Percentiles rank a stretch among this genome's conserved stretches.
phyloP scores from a whole-genome alignment of 1,139 yeast genomes.

The Yamadazyma jaroonii region DNA sequence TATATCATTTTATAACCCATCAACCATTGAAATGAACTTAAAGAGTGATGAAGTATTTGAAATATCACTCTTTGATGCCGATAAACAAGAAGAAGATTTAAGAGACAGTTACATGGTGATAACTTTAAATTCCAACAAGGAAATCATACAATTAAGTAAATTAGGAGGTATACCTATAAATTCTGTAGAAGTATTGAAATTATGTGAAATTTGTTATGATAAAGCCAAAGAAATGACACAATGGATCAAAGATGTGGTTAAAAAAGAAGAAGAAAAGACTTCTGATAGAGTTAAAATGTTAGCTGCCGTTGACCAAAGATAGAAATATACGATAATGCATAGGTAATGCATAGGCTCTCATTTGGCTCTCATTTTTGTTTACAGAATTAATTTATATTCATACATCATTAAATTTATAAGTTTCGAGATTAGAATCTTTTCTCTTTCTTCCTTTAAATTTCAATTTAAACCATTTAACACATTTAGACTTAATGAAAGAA shows the following conservation, averaged over 20 bases:
- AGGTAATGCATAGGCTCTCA: too few relatives aligned
- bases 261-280: conserved; percentile 49
- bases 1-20: conserved; percentile 76
- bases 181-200: conserved; percentile 63
- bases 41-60: conserved; percentile 62
- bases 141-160: conserved; percentile 83
- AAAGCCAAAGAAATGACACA: conserved; percentile 66
- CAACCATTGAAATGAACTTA: conserved; percentile 60
- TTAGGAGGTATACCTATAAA: conserved; percentile 90
- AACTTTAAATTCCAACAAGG: conserved; percentile 86
- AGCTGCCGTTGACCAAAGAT: conserved; percentile 37
- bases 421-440: conserved; percentile 50
- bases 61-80: conserved; percentile 73
- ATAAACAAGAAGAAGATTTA: conserved; percentile 69
- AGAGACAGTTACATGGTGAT: conserved; percentile 80
- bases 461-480: conserved; percentile 4
- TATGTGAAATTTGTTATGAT: conserved; percentile 63
- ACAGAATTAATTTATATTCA: conserved; percentile 1
- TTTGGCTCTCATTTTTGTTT: too few relatives aligned
- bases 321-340: too few relatives aligned
- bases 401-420: conserved; percentile 8
- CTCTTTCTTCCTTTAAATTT: conserved; percentile 37
- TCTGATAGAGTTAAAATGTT: conserved; percentile 30
- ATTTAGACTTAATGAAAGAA: conserved; percentile 4
- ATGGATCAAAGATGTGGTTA: conserved; percentile 54